phyloP scores from a whole-genome alignment of 495 filamentous ascomycete species.

The Hyaloscypha hepaticicola region DNA sequence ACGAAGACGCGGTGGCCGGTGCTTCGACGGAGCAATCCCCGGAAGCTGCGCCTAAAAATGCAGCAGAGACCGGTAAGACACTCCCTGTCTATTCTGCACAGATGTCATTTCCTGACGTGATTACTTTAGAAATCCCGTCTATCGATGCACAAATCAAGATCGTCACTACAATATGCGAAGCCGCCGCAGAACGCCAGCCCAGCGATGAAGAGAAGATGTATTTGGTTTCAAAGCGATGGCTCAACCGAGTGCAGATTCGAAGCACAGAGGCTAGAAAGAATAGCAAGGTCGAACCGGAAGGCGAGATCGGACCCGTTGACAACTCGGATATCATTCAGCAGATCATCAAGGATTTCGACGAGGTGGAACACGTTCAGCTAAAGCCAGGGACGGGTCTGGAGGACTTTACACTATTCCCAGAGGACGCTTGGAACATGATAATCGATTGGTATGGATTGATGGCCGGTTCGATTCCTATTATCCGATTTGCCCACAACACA shows the following conservation, averaged over 20 bases:
- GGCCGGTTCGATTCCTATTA: slow-evolving; percentile 67
- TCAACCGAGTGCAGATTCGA: slow-evolving; percentile 69
- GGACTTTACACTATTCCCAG: slow-evolving; percentile 75
- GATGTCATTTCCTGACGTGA: not conserved
- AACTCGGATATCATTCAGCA: slow-evolving; percentile 69
- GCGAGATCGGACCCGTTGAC: slow-evolving; percentile 77
- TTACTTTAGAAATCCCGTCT: slow-evolving; percentile 42
- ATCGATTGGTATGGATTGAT: slow-evolving; percentile 78
- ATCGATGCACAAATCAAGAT: slow-evolving; percentile 76
- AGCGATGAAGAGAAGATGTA: slow-evolving; percentile 73
- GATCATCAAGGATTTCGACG: slow-evolving; percentile 44
- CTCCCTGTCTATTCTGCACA: not conserved
- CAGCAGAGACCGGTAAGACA: slow-evolving; percentile 20
- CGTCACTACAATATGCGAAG: slow-evolving; percentile 61
- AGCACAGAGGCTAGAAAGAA: slow-evolving; percentile 52
- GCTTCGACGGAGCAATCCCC: not conserved
- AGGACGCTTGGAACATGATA: slow-evolving; percentile 78
- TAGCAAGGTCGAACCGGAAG: slow-evolving; percentile 62
- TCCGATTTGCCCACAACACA: slow-evolving; percentile 76
- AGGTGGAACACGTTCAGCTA: slow-evolving; percentile 66
- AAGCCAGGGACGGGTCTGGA: slow-evolving; percentile 67
- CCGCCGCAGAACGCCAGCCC: slow-evolving; percentile 49
- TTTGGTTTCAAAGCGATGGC: slow-evolving; percentile 77
- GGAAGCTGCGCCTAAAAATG: not conserved
- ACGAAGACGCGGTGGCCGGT: not conserved